A percentile compares a stretch with the other conserved stretches of the same genome.
These are phyloP conservation scores for Thecaphora frezii DNA, from an alignment of 1,284 basidiomycete genomes.

Conservation along the genomic window DNA sequence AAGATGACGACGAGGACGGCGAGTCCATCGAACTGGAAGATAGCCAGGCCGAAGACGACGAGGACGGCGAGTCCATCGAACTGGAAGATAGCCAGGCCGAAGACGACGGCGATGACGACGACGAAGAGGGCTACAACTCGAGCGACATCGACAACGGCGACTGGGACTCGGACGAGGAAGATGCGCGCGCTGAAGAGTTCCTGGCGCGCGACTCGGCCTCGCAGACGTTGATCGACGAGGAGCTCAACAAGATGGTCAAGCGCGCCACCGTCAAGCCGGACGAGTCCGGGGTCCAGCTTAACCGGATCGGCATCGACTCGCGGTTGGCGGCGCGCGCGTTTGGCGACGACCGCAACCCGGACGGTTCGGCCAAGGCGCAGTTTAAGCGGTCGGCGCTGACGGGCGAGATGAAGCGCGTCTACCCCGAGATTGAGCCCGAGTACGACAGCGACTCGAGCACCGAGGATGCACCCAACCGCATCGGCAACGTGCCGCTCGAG, in stretches of 20 bases:
- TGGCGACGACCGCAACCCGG: slow-evolving; percentile 63
- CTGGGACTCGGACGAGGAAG: slow-evolving; percentile 44
- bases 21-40: slow-evolving; percentile 39
- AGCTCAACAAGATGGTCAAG: slow-evolving; percentile 51
- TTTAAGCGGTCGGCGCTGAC: slow-evolving; percentile 75
- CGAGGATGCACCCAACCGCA: slow-evolving; percentile 89
- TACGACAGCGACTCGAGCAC: slow-evolving; percentile 97
- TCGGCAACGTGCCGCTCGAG: slow-evolving; percentile 92
- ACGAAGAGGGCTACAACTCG: slow-evolving; percentile 19
- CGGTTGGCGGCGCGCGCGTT: slow-evolving; percentile 63
- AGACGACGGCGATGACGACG: slow-evolving; percentile 17
- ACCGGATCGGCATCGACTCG: slow-evolving; percentile 54
- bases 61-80: slow-evolving; percentile 19
- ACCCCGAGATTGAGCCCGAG: slow-evolving; percentile 87
- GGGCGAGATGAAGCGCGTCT: slow-evolving; percentile 83
- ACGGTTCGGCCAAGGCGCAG: slow-evolving; percentile 57
- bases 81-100: slow-evolving; percentile 60
- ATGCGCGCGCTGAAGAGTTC: slow-evolving; percentile 34
- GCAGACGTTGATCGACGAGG: slow-evolving; percentile 37
- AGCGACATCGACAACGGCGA: slow-evolving; percentile 10
- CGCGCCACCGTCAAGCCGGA: slow-evolving; percentile 59
- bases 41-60: slow-evolving; percentile 58
- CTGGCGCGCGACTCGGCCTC: slow-evolving; percentile 32
- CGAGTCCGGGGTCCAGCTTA: slow-evolving; percentile 51
- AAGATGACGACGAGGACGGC: slow-evolving; percentile 18